Conservation (phyloP, 1,284 basidiomycete genomes). For the Sanghuangporus baumii region DNA sequence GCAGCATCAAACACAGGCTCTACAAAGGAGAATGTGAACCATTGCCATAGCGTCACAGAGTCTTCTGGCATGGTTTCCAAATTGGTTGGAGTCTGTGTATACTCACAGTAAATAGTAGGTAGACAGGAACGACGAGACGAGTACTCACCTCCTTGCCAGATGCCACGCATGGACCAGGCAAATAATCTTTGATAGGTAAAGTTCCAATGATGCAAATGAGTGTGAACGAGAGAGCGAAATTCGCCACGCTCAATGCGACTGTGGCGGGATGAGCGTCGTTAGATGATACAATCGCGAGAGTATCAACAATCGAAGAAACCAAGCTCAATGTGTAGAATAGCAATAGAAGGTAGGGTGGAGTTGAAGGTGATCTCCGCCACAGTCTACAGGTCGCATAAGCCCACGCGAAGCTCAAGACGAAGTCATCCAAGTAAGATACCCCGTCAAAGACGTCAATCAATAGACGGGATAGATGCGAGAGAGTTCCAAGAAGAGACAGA, state of each 20-base stretch:
- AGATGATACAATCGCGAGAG: slow-evolving; percentile 26
- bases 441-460: background rate
- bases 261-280: slow-evolving; percentile 13
- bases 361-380: slow-evolving; percentile 36
- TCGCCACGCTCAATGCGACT: slow-evolving; percentile 25
- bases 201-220: slow-evolving; percentile 50
- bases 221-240: slow-evolving; percentile 30
- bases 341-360: slow-evolving; percentile 48
- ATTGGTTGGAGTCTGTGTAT: slow-evolving; percentile 42
- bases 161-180: slow-evolving; percentile 45
- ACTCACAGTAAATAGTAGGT: background rate
- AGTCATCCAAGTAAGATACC: background rate
- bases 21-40: slow-evolving; percentile 75
- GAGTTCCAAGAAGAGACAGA: slow-evolving; percentile 28
- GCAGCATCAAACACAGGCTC: slow-evolving; percentile 62
- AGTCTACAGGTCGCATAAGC: slow-evolving; percentile 39
- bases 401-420: slow-evolving; percentile 35
- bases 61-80: slow-evolving; percentile 63
- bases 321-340: slow-evolving; percentile 36
- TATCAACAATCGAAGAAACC: slow-evolving; percentile 31
- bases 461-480: background rate
- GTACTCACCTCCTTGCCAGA: slow-evolving; percentile 37
- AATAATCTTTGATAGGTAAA: slow-evolving; percentile 40
- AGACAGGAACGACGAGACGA: background rate
- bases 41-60: slow-evolving; percentile 68